A percentile compares a stretch with the other conserved stretches of the same genome.
These are phyloP conservation scores for Glaciozyma antarctica DNA, from an alignment of 768 basidiomycete genomes.

Conservation along the genomic window DNA sequence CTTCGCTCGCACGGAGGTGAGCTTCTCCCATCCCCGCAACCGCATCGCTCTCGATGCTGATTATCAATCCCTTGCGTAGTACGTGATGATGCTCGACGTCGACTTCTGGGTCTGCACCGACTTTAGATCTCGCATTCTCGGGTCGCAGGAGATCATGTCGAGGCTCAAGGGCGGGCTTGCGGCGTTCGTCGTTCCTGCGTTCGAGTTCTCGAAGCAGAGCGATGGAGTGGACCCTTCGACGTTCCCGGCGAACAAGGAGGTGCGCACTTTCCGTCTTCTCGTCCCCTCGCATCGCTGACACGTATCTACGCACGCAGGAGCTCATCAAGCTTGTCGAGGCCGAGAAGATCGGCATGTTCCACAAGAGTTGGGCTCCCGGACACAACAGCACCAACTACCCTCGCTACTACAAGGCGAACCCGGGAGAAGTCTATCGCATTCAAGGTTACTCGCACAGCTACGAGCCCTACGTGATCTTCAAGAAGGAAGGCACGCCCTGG, in stretches of 20 bases:
- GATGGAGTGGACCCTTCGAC: conserved; percentile 52
- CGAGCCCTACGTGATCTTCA: conserved; percentile 79
- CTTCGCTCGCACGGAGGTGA: conserved; percentile 61
- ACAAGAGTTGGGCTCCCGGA: conserved; percentile 63
- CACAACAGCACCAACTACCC: conserved; percentile 74
- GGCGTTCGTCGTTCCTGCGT: conserved; percentile 75
- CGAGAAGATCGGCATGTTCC: conserved; percentile 62
- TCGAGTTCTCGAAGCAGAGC: conserved; percentile 61
- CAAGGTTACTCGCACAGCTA: conserved; percentile 66
- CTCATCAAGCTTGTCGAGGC: conserved; percentile 54
- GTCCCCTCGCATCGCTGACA: conserved; percentile 7
- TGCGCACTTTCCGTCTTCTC: conserved; percentile 37
- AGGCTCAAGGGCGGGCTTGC: conserved; percentile 50
- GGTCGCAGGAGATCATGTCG: conserved; percentile 42
- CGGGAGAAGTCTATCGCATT: conserved; percentile 63
- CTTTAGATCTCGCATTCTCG: conserved; percentile 54
- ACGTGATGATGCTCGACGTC: conserved; percentile 83
- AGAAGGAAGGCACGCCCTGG: conserved; percentile 65
- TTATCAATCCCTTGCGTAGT: conserved; percentile 34
- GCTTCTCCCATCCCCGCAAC: neutral
- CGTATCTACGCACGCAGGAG: conserved; percentile 23
- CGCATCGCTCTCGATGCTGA: neutral
- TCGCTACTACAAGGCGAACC: conserved; percentile 52
- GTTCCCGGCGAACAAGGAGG: conserved; percentile 65
- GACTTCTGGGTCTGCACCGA: conserved; percentile 79